Conservation (phyloP, 176 grass and related monocot genomes). For the Triticum monococcum region DNA sequence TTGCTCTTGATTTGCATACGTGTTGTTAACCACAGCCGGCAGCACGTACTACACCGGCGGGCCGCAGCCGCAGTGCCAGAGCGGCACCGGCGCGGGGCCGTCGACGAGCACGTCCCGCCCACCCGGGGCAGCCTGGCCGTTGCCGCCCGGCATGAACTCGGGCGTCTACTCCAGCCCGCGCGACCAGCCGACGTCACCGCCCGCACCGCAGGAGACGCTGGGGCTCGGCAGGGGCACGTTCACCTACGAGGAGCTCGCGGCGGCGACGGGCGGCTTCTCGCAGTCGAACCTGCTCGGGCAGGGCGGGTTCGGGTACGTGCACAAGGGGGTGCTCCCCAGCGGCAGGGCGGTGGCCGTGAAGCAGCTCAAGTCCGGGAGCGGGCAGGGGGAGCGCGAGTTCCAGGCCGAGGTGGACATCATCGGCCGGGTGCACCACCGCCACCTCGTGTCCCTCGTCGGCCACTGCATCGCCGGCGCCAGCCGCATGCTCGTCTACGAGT, state of each 20-base stretch:
- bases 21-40: conserved; percentile 13
- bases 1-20: not conserved
- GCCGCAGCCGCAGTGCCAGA: conserved; percentile 40
- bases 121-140: not conserved
- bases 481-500: conserved; percentile 60
- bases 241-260: conserved; percentile 64
- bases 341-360: conserved; percentile 73
- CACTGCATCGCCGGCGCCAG: conserved; percentile 51
- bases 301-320: conserved; percentile 84
- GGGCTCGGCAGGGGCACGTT: conserved; percentile 52
- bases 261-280: conserved; percentile 55
- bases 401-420: conserved; percentile 92
- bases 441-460: conserved; percentile 89
- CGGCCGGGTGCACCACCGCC: conserved; percentile 88
- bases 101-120: conserved; percentile 21
- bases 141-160: conserved; percentile 34
- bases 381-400: conserved; percentile 84
- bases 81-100: conserved; percentile 12
- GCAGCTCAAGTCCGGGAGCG: conserved; percentile 68
- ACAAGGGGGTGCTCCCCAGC: conserved; percentile 60
- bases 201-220: conserved; percentile 26
- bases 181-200: conserved; percentile 7
- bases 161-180: conserved; percentile 15
- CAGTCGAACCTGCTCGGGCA: conserved; percentile 60
- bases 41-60: conserved; percentile 40